A percentile compares a stretch with the other conserved stretches of the same genome.
Evolutionary conservation across 352 stramenopile species (phyloP).

Genomic region (Phytophthora uliginosa): DNA sequence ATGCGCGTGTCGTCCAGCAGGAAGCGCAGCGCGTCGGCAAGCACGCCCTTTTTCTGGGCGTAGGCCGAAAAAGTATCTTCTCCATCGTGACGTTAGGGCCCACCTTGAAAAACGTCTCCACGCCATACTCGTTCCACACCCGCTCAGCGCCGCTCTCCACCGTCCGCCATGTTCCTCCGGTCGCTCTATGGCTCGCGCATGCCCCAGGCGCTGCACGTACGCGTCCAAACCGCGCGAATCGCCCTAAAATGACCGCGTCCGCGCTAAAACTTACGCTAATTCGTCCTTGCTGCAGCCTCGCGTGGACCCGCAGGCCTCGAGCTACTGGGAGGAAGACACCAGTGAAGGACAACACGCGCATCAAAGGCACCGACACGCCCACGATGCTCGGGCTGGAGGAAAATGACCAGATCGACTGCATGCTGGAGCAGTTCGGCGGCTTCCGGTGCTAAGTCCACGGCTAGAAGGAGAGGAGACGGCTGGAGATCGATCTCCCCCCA

Average conservation of each 20-base stretch:
- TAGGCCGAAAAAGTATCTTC: slow-evolving; percentile 99
- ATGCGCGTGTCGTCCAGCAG: slow-evolving; percentile 97
- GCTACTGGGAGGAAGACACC: slow-evolving; percentile 87
- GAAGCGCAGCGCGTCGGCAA: slow-evolving; percentile 93
- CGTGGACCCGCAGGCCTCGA: slow-evolving; percentile 70
- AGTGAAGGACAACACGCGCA: slow-evolving; percentile 96
- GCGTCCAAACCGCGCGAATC: slow-evolving; percentile 10
- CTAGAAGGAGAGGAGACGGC: too few species aligned
- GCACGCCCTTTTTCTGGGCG: slow-evolving; percentile 95
- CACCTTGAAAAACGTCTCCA: slow-evolving; percentile 99
- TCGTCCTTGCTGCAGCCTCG: slow-evolving; percentile 57
- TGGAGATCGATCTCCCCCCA: neutral
- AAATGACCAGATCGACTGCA: slow-evolving; percentile 98
- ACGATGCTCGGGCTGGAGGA: slow-evolving; percentile 98
- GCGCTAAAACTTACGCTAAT: neutral
- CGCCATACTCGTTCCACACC: slow-evolving; percentile 58
- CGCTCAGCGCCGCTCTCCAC: neutral
- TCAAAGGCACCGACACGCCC: slow-evolving; percentile 95
- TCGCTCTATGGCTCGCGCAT: slow-evolving; percentile 82
- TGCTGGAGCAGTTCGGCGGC: slow-evolving; percentile 92
- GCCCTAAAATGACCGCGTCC: neutral
- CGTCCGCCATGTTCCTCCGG: slow-evolving; percentile 75
- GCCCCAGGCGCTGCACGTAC: slow-evolving; percentile 79
- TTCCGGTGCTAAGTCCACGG: slow-evolving; percentile 50
- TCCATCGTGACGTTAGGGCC: slow-evolving; percentile 99